These are phyloP conservation scores for Rauvolfia tetraphylla DNA, from an alignment of 257 asterid genomes.

Conservation along the genomic window DNA sequence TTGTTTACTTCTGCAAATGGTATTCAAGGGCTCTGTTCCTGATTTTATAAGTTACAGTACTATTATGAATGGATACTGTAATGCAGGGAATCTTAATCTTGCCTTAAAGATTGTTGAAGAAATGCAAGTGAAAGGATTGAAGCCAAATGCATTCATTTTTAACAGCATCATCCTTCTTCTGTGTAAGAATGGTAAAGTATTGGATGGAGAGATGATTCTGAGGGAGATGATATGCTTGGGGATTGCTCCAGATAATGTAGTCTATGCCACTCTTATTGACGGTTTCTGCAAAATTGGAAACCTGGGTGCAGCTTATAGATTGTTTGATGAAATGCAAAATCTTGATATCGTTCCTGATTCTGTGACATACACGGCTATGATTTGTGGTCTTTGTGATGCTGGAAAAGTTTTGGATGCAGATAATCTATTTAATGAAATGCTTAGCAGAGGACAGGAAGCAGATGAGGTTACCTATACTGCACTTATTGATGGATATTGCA, in stretches of 20 bases:
- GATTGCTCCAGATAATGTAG: conserved; percentile 63
- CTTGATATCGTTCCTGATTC: conserved; percentile 55
- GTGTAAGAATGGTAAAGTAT: conserved; percentile 58
- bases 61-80: conserved; percentile 72
- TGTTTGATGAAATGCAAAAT: conserved; percentile 69
- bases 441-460: conserved; percentile 54
- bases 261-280: conserved; percentile 79
- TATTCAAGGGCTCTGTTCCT: conserved; percentile 65
- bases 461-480: conserved; percentile 84
- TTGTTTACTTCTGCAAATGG: conserved; percentile 63
- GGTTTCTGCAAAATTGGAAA: conserved; percentile 68
- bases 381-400: conserved; percentile 63
- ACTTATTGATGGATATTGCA: conserved; percentile 84
- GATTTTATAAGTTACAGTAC: conserved; percentile 84
- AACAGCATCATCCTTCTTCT: conserved; percentile 65
- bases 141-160: conserved; percentile 70
- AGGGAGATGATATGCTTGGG: conserved; percentile 74
- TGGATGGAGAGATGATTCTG: conserved; percentile 65
- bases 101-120: conserved; percentile 51
- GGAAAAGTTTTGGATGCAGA: conserved; percentile 73
- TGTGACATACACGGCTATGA: conserved; percentile 63
- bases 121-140: conserved; percentile 62
- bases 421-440: conserved; percentile 62
- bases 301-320: conserved; percentile 47
- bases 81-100: conserved; percentile 45